Conservation (phyloP, 1,284 basidiomycete genomes). For the Tylopilus sp. region DNA sequence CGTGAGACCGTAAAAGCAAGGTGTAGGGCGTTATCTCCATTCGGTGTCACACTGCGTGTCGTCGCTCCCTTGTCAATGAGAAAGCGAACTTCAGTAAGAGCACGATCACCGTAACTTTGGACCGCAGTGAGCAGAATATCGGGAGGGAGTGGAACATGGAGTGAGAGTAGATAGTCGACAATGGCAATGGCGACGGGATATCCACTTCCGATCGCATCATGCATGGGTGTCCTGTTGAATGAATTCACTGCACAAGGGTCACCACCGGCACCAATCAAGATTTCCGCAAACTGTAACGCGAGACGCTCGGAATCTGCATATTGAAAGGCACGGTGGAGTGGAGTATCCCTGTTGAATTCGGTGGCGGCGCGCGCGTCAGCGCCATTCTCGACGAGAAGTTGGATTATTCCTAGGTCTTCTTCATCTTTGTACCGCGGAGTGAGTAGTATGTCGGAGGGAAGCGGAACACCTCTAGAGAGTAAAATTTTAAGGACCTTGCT, state of each 20-base stretch:
- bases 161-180: slow-evolving; percentile 18
- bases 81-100: too few species aligned
- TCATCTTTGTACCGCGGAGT: neutral
- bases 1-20: neutral
- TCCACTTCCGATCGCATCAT: too few species aligned
- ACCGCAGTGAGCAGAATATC: slow-evolving; percentile 8
- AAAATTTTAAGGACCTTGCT: neutral
- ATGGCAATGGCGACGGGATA: too few species aligned
- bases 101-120: too few species aligned
- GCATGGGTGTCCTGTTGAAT: slow-evolving; percentile 5
- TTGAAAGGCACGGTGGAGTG: slow-evolving; percentile 10
- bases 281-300: neutral
- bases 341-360: slow-evolving; percentile 5
- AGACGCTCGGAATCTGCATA: accelerated
- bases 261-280: slow-evolving; percentile 10
- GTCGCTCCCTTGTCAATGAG: slow-evolving; percentile 2
- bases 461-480: neutral
- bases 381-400: neutral
- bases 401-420: neutral
- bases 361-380: neutral
- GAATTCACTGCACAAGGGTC: neutral
- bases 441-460: neutral
- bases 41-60: too few species aligned
- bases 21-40: slow-evolving; percentile 5
- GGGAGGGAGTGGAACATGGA: neutral